phyloP scores from a whole-genome alignment of 192 early-diverging fungal genomes.

The Entomortierella chlamydospora region DNA sequence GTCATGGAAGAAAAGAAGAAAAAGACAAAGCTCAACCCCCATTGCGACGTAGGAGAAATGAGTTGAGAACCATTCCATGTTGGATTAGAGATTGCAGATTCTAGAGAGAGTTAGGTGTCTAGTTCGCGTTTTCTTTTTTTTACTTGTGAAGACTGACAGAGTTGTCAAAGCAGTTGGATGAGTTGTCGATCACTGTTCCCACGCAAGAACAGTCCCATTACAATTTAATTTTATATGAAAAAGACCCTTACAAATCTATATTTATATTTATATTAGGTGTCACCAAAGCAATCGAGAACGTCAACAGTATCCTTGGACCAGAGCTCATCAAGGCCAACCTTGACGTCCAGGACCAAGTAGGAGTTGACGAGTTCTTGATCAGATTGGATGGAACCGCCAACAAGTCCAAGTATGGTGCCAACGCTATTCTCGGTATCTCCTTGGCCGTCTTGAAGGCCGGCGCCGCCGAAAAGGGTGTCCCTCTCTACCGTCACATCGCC shows the following conservation, averaged over 20 bases:
- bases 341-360: conserved; percentile 87
- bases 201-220: no score
- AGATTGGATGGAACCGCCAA: conserved; percentile 95
- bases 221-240: no score
- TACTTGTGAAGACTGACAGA: no score
- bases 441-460: conserved; percentile 96
- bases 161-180: no score
- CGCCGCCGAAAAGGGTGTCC: conserved; percentile 94
- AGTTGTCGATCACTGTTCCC: no score
- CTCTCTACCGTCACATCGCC: conserved; percentile 95
- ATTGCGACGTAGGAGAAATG: no score
- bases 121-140: no score
- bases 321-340: conserved; percentile 85
- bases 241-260: not conserved
- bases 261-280: conserved; percentile 73
- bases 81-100: no score
- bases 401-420: conserved; percentile 97
- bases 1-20: no score
- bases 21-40: no score
- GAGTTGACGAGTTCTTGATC: conserved; percentile 91
- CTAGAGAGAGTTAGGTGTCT: no score
- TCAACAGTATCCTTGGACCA: conserved; percentile 90
- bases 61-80: no score
- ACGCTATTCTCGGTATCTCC: conserved; percentile 98
- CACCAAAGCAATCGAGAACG: conserved; percentile 88